Evolutionary conservation across 148 eudicot genomes (phyloP).

Genomic region (Camellia sinensis): DNA sequence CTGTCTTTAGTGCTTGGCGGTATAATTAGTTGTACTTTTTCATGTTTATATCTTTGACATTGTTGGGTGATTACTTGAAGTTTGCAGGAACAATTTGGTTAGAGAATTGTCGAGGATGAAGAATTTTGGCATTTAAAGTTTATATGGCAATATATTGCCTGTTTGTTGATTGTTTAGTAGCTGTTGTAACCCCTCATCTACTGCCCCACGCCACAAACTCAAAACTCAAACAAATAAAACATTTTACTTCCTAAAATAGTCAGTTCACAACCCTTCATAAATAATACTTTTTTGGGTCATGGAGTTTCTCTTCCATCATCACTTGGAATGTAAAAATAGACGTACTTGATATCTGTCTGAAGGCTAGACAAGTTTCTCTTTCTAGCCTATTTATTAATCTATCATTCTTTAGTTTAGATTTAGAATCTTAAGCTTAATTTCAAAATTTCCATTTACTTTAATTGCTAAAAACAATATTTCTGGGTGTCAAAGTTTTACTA

Average conservation of each 20-base stretch:
- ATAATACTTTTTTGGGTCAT: no score
- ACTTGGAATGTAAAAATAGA: no score
- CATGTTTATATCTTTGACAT: not conserved
- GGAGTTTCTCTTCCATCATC: no score
- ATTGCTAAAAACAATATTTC: no score
- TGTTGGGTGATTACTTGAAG: not conserved
- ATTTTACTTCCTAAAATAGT: not conserved
- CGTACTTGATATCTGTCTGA: no score
- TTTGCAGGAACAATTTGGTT: not conserved
- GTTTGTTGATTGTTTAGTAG: not conserved
- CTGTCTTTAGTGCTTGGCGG: not conserved
- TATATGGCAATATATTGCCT: not conserved
- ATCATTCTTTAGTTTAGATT: no score
- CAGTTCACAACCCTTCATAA: no score
- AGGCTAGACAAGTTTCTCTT: no score
- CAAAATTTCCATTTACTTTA: no score
- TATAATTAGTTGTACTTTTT: conserved; percentile 3
- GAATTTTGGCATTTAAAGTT: not conserved
- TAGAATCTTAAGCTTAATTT: no score
- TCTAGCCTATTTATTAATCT: no score
- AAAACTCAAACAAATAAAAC: not conserved
- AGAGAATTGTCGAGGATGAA: not conserved
- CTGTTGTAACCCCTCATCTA: not conserved
- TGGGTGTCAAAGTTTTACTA: no score
- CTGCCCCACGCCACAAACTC: not conserved